These are phyloP conservation scores for Helminthosporium solani DNA, from an alignment of 2,329 filamentous ascomycete species.

Conservation along the genomic window DNA sequence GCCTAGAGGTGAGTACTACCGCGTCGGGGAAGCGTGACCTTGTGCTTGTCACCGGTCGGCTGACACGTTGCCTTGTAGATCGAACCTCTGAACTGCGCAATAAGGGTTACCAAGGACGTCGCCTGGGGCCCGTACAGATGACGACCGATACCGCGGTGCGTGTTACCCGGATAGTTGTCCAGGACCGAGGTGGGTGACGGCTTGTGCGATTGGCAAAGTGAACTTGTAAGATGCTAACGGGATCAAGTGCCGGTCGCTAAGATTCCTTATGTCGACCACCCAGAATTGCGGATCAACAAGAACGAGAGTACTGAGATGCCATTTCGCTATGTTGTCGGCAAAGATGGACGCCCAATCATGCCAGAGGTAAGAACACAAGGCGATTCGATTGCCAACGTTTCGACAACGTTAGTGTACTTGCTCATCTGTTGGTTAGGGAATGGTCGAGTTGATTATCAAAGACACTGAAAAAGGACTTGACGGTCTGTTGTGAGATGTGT, in stretches of 20 bases:
- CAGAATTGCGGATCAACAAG: conserved; percentile 85
- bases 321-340: conserved; percentile 85
- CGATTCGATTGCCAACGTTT: conserved; percentile 13
- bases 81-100: conserved; percentile 92
- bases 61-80: conserved; percentile 56
- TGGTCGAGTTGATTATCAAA: conserved; percentile 89
- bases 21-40: conserved; percentile 4
- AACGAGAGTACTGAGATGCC: conserved; percentile 97
- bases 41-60: conserved; percentile 8
- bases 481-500: conserved; percentile 66
- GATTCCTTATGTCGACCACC: conserved; percentile 81
- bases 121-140: conserved; percentile 93
- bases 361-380: conserved; percentile 65
- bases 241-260: conserved; percentile 69
- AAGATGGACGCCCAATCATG: conserved; percentile 81
- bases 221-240: conserved; percentile 16
- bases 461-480: conserved; percentile 91
- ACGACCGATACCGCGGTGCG: conserved; percentile 96
- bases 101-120: conserved; percentile 85
- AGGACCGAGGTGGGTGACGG: conserved; percentile 68
- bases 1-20: conserved; percentile 68
- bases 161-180: conserved; percentile 85
- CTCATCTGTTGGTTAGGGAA: conserved; percentile 62
- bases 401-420: conserved; percentile 13
- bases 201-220: not conserved